These are phyloP conservation scores for Truncatella angustata DNA, from an alignment of 2,329 filamentous ascomycete species.

Conservation along the genomic window DNA sequence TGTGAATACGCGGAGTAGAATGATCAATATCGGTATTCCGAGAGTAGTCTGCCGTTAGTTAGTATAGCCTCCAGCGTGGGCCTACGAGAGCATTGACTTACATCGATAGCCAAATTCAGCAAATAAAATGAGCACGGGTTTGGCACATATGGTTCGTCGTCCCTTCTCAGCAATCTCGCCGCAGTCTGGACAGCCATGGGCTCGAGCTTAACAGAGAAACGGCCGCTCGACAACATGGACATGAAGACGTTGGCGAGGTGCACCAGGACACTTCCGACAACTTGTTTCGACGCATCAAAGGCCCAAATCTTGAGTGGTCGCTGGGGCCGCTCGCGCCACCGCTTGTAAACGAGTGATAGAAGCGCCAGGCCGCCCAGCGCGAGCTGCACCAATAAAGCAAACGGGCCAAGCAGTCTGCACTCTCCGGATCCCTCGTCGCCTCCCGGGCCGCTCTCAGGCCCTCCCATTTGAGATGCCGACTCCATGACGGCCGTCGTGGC, in stretches of 20 bases:
- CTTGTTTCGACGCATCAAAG: slow-evolving; percentile 96
- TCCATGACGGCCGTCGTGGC: slow-evolving; percentile 19
- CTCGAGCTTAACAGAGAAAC: slow-evolving; percentile 66
- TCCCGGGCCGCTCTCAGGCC: slow-evolving; percentile 10
- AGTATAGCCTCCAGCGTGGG: neutral
- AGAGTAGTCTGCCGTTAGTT: slow-evolving; percentile 71
- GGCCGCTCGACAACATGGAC: slow-evolving; percentile 90
- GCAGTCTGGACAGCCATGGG: slow-evolving; percentile 36
- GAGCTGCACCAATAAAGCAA: slow-evolving; percentile 86
- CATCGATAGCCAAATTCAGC: slow-evolving; percentile 91
- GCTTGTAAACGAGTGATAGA: slow-evolving; percentile 85
- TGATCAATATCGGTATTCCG: slow-evolving; percentile 90
- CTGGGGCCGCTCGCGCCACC: slow-evolving; percentile 88
- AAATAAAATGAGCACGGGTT: slow-evolving; percentile 98
- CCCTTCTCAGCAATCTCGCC: slow-evolving; percentile 35
- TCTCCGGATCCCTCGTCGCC: slow-evolving; percentile 59
- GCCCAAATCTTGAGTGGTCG: slow-evolving; percentile 95
- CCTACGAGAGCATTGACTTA: slow-evolving; percentile 53
- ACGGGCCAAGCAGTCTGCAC: slow-evolving; percentile 84
- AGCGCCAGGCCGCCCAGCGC: slow-evolving; percentile 82
- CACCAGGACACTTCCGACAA: slow-evolving; percentile 87
- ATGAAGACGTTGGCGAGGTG: slow-evolving; percentile 93
- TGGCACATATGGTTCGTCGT: slow-evolving; percentile 61
- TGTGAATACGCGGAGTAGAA: slow-evolving; percentile 79
- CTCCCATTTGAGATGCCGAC: neutral